These are phyloP conservation scores for Irpex sp. DNA, from an alignment of 1,284 basidiomycete species.

Conservation along the genomic window DNA sequence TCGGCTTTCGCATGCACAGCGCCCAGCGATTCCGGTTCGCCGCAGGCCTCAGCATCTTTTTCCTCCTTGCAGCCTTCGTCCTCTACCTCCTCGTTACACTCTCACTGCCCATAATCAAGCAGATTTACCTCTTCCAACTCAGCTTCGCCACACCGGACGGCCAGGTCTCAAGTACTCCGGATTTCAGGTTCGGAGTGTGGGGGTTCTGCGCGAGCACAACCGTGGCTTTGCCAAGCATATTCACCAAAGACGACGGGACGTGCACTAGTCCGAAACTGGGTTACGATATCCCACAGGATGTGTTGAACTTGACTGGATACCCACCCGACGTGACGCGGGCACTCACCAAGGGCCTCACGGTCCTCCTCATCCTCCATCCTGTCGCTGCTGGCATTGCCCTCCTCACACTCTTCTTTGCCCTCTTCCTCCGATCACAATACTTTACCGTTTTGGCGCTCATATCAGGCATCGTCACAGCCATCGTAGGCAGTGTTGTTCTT, in stretches of 20 bases:
- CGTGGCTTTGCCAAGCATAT: constrained; percentile 24
- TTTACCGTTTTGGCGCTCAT: constrained; percentile 52
- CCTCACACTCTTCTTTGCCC: constrained; percentile 46
- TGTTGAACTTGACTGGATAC: constrained; percentile 42
- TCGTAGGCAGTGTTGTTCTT: constrained; percentile 52
- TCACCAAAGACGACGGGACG: constrained; percentile 30
- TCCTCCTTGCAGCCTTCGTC: constrained; percentile 57
- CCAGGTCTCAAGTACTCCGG: constrained; percentile 49
- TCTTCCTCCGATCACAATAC: constrained; percentile 52
- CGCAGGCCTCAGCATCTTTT: constrained; percentile 39
- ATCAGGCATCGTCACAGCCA: constrained; percentile 47
- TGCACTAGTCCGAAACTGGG: constrained; percentile 60
- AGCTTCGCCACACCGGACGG: constrained; percentile 33
- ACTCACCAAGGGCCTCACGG: constrained; percentile 49
- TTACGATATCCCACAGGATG: constrained; percentile 28
- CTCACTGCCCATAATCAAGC: constrained; percentile 70
- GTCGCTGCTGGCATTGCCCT: constrained; percentile 56
- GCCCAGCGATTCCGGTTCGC: constrained; percentile 36
- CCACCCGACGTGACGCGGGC: constrained; percentile 34
- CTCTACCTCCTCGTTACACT: constrained; percentile 71
- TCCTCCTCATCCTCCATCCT: constrained; percentile 63
- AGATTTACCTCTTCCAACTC: constrained; percentile 65
- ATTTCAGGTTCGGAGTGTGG: constrained; percentile 72
- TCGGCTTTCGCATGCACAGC: constrained; percentile 6
- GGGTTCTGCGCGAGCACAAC: constrained; percentile 58